A percentile compares a stretch with the other conserved stretches of the same genome.
Conservation (phyloP, 257 asterid genomes). For the Gynochthodes officinalis region DNA sequence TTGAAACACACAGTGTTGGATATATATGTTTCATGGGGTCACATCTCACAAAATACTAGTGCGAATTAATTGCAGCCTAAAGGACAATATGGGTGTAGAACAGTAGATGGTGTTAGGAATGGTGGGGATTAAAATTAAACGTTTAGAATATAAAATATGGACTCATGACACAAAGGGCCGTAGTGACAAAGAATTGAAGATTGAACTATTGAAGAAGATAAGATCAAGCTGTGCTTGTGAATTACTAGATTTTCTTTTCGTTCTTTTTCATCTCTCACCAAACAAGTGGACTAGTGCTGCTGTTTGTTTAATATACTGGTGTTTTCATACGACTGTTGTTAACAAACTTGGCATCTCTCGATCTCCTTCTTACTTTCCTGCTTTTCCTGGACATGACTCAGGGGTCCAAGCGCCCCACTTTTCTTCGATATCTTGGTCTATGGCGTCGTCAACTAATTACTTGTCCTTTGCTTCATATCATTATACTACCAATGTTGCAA, state of each 20-base stretch:
- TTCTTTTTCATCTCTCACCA: conserved; percentile 12
- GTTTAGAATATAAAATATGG: not conserved
- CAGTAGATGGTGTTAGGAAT: too few relatives aligned
- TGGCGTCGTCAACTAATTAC: conserved; percentile 9
- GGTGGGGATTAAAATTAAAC: too few relatives aligned
- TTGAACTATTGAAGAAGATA: conserved; percentile 10
- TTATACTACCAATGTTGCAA: conserved; percentile 2
- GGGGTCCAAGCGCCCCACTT: not conserved
- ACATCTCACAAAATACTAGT: too few relatives aligned
- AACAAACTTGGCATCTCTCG: not conserved
- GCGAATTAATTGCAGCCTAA: too few relatives aligned
- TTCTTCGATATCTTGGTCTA: not conserved
- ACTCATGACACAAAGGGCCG: not conserved
- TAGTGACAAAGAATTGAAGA: too few relatives aligned
- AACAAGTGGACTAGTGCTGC: not conserved
- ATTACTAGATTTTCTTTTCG: not conserved
- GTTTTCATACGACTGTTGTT: not conserved
- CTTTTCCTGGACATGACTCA: too few relatives aligned
- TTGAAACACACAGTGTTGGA: too few relatives aligned
- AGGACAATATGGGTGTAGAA: too few relatives aligned
- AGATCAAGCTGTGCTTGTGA: conserved; percentile 5
- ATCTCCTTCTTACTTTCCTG: too few relatives aligned
- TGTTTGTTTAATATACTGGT: not conserved
- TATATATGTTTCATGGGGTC: too few relatives aligned
- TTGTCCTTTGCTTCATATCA: conserved; percentile 13